These are phyloP conservation scores for Rosa persica DNA, from an alignment of 306 rosid species.

Conservation along the genomic window DNA sequence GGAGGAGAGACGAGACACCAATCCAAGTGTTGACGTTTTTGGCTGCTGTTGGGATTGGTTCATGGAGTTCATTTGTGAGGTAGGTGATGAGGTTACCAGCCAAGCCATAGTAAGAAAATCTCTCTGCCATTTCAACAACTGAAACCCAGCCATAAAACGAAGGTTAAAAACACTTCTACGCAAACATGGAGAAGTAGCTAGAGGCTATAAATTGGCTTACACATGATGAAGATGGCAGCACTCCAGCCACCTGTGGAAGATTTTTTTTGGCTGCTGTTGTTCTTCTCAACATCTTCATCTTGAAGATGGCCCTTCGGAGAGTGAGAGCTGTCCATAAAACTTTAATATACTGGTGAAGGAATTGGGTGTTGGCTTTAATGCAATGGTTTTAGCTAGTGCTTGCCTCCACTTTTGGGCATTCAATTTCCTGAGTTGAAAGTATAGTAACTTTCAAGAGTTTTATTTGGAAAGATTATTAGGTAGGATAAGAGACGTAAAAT, in stretches of 20 bases:
- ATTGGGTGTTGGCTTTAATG: neutral
- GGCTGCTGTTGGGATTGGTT: slow-evolving; percentile 34
- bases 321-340: neutral
- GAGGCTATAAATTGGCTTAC: slow-evolving; percentile 23
- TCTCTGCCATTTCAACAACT: slow-evolving; percentile 59
- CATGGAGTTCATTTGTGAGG: slow-evolving; percentile 36
- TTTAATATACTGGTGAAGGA: neutral
- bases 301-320: neutral
- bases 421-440: too few species aligned
- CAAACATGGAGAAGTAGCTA: neutral
- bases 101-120: slow-evolving; percentile 39
- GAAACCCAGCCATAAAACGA: neutral
- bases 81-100: slow-evolving; percentile 38
- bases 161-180: neutral
- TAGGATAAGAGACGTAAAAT: neutral
- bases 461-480: neutral
- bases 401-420: too few species aligned
- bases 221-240: slow-evolving; percentile 53
- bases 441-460: neutral
- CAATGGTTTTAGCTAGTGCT: neutral
- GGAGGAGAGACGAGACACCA: slow-evolving; percentile 39
- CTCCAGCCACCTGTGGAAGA: slow-evolving; percentile 42
- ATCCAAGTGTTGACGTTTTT: slow-evolving; percentile 48
- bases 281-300: slow-evolving; percentile 14
- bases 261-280: neutral